Evolutionary conservation across 768 basidiomycete genomes (phyloP).

Genomic region (Kwoniella europaea): DNA sequence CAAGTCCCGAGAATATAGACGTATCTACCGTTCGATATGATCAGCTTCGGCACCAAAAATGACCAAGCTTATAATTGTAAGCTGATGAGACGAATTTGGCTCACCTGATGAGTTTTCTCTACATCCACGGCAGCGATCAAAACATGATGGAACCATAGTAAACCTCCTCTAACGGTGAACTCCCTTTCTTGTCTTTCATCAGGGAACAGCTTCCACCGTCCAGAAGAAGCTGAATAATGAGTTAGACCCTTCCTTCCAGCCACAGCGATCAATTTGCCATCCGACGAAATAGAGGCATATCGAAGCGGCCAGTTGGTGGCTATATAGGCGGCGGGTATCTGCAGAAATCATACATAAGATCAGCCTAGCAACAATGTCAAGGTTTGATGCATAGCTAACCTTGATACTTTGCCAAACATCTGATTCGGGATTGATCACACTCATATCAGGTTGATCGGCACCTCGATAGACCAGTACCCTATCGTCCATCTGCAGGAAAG

Average conservation of each 20-base stretch:
- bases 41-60: neutral
- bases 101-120: conserved; percentile 74
- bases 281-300: conserved; percentile 85
- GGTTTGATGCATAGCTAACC: conserved; percentile 58
- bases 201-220: conserved; percentile 90
- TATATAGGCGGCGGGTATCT: conserved; percentile 90
- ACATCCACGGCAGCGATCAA: conserved; percentile 87
- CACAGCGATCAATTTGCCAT: conserved; percentile 88
- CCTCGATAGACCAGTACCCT: conserved; percentile 90
- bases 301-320: conserved; percentile 91
- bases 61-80: neutral
- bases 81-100: conserved; percentile 12
- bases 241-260: conserved; percentile 88
- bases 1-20: conserved; percentile 89
- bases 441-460: conserved; percentile 97
- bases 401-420: conserved; percentile 99
- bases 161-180: conserved; percentile 84
- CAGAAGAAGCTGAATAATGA: conserved; percentile 92
- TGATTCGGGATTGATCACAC: conserved; percentile 94
- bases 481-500: conserved; percentile 94
- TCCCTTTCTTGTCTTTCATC: conserved; percentile 81
- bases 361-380: no score
- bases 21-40: conserved; percentile 65
- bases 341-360: neutral
- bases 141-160: conserved; percentile 96